Evolutionary conservation across 768 basidiomycete genomes (phyloP).

Genomic region (Agrocybe pediades): DNA sequence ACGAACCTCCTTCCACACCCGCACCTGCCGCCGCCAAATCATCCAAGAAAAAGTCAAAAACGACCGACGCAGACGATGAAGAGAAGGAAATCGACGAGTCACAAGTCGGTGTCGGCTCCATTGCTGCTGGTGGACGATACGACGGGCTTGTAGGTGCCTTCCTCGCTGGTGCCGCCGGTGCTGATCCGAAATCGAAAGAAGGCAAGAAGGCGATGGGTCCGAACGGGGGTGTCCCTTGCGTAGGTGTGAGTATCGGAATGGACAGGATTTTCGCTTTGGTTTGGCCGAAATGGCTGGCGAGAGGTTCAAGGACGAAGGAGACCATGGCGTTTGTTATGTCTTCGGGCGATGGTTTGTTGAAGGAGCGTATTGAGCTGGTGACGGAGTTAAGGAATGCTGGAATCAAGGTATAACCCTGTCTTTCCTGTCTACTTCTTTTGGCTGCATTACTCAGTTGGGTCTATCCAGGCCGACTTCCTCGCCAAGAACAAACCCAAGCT

Average conservation of each 20-base stretch:
- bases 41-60: slow-evolving; percentile 44
- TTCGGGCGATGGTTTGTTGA: slow-evolving; percentile 85
- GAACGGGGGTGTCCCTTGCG: slow-evolving; percentile 66
- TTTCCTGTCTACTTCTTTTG: neutral
- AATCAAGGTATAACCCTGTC: slow-evolving; percentile 80
- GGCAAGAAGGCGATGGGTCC: slow-evolving; percentile 58
- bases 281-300: slow-evolving; percentile 84
- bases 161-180: slow-evolving; percentile 75
- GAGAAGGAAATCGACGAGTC: slow-evolving; percentile 93
- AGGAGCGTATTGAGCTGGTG: slow-evolving; percentile 81
- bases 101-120: slow-evolving; percentile 94
- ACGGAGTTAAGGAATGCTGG: slow-evolving; percentile 82
- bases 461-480: slow-evolving; percentile 80
- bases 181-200: slow-evolving; percentile 33
- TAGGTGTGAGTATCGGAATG: slow-evolving; percentile 90
- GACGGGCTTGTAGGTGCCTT: slow-evolving; percentile 95
- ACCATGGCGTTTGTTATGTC: slow-evolving; percentile 95
- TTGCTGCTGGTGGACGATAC: slow-evolving; percentile 98
- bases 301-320: slow-evolving; percentile 80
- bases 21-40: slow-evolving; percentile 27
- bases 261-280: slow-evolving; percentile 92
- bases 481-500: slow-evolving; percentile 93
- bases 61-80: slow-evolving; percentile 39
- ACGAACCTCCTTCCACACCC: slow-evolving; percentile 16
- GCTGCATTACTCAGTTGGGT: neutral